Percentiles rank a stretch among this genome's conserved stretches.
Conservation (phyloP, 192 early-diverging fungal genomes). For the Dispira simplex region DNA sequence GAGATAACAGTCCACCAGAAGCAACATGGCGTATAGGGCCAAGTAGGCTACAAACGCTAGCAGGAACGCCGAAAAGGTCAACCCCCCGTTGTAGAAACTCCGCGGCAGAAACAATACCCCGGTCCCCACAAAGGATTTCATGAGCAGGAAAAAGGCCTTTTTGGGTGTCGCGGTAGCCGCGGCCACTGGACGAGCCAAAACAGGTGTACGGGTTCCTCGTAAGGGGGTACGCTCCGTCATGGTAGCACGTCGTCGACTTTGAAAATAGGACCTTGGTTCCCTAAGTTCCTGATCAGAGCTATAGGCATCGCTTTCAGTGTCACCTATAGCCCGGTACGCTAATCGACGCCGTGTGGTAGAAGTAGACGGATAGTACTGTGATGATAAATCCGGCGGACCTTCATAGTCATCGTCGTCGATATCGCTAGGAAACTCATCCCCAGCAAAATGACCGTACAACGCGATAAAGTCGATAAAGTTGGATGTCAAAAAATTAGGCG, state of each 20-base stretch:
- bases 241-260: neutral
- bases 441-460: slow-evolving; percentile 88
- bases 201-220: neutral
- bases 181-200: neutral
- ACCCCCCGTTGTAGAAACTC: slow-evolving; percentile 61
- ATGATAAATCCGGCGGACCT: slow-evolving; percentile 3
- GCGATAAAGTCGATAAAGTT: slow-evolving; percentile 92
- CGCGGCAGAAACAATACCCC: slow-evolving; percentile 58
- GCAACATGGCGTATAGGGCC: slow-evolving; percentile 44
- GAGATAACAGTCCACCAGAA: slow-evolving; percentile 43
- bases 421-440: slow-evolving; percentile 76
- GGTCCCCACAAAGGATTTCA: slow-evolving; percentile 73
- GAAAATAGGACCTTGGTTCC: too few relatives aligned
- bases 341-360: neutral
- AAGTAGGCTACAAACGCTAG: slow-evolving; percentile 41
- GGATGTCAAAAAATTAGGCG: slow-evolving; percentile 61
- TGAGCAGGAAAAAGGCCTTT: slow-evolving; percentile 60
- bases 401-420: slow-evolving; percentile 45
- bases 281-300: neutral
- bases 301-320: neutral
- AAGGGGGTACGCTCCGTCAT: neutral
- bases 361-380: too few relatives aligned
- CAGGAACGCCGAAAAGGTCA: slow-evolving; percentile 38
- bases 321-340: slow-evolving; percentile 2
- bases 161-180: slow-evolving; percentile 38